Conservation (phyloP, 208 protist species). For the Giardia muris region DNA sequence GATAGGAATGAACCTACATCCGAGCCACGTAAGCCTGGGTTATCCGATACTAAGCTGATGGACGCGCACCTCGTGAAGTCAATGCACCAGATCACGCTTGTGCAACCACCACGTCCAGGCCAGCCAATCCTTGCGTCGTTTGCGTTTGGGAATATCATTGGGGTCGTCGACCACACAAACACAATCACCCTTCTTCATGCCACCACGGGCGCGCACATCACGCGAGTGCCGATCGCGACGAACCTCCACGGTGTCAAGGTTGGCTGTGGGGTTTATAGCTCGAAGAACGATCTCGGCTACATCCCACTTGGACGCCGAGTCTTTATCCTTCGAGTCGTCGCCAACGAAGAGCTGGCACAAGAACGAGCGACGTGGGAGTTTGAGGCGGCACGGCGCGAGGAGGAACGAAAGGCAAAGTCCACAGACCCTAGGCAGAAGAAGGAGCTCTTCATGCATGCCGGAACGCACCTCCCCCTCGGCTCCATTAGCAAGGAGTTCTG, state of each 20-base stretch:
- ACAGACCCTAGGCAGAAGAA: not conserved
- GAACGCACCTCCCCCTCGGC: not conserved
- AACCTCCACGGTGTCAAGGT: not conserved
- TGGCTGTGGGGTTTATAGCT: not conserved
- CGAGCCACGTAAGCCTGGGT: not conserved
- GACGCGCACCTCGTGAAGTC: not conserved
- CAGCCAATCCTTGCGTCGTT: conserved; percentile 12
- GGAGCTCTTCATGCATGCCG: not conserved
- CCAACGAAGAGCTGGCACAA: conserved; percentile 19
- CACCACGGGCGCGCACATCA: not conserved
- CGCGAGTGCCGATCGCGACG: not conserved
- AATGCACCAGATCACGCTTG: not conserved
- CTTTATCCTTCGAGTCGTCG: not conserved
- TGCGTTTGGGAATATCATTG: conserved; percentile 23
- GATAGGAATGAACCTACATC: not conserved
- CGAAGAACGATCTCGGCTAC: not conserved
- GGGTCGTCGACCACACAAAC: not conserved
- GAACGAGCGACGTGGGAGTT: not conserved
- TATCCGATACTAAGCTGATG: conserved; percentile 9
- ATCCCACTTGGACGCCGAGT: not conserved
- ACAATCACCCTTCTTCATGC: not conserved
- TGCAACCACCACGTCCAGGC: not conserved
- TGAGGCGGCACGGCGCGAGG: not conserved
- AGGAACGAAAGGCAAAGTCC: not conserved
- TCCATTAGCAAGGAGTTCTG: not conserved